Conservation (phyloP, 2,329 filamentous ascomycete species). For the Stylonectria norvegica region DNA sequence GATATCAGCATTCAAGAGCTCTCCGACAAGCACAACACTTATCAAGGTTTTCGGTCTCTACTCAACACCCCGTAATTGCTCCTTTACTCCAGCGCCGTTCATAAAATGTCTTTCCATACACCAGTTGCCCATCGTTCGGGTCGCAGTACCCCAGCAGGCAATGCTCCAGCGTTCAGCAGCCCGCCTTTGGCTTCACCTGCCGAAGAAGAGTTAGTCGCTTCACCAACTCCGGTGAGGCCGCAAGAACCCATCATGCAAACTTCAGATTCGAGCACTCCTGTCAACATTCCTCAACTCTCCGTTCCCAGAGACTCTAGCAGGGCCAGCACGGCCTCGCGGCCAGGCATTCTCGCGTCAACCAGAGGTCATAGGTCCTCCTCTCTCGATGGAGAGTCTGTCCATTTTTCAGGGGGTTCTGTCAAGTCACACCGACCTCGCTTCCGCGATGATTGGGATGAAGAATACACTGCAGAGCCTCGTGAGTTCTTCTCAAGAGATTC, state of each 20-base stretch:
- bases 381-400: slow-evolving; percentile 21
- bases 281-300: not conserved
- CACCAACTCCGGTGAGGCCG: slow-evolving; percentile 5
- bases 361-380: slow-evolving; percentile 16
- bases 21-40: too few species aligned
- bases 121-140: slow-evolving; percentile 19
- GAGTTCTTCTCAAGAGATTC: slow-evolving; percentile 22
- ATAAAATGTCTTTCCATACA: slow-evolving; percentile 17
- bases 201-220: slow-evolving; percentile 12
- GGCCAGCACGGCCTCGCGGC: slow-evolving; percentile 17
- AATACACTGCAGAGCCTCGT: slow-evolving; percentile 11
- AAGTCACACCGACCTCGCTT: slow-evolving; percentile 20
- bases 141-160: slow-evolving; percentile 23
- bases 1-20: too few species aligned
- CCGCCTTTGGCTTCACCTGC: slow-evolving; percentile 13
- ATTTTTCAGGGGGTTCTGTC: slow-evolving; percentile 18
- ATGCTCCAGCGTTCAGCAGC: slow-evolving; percentile 12
- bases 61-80: too few species aligned
- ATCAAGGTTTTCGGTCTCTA: too few species aligned
- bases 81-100: too few species aligned
- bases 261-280: not conserved
- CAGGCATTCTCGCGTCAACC: slow-evolving; percentile 12
- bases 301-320: slow-evolving; percentile 2
- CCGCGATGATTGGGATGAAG: slow-evolving; percentile 25
- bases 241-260: not conserved